phyloP scores from a whole-genome alignment of 75 land plant species.

The Pinus albicaulis region DNA sequence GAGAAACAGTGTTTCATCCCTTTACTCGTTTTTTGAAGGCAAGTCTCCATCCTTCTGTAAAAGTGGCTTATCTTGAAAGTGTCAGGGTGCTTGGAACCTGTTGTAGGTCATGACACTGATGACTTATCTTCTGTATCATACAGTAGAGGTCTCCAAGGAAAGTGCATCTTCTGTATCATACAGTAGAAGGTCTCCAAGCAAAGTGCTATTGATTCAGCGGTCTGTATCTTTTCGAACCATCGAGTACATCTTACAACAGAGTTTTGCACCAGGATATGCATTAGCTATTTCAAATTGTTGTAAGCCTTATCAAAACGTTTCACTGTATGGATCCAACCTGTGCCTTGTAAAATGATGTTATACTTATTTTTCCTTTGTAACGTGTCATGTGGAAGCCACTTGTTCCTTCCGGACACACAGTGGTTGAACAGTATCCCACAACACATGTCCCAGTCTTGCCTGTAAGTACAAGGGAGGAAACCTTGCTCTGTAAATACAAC shows the following conservation, averaged over 20 bases:
- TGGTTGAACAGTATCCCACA: neutral
- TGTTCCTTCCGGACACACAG: neutral
- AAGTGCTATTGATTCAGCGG: neutral
- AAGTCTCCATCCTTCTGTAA: neutral
- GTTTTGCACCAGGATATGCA: neutral
- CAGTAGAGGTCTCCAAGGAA: neutral
- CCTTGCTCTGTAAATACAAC: neutral
- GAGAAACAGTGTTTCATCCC: neutral
- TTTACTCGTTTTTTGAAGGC: neutral
- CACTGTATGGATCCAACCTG: neutral
- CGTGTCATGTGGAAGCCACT: neutral
- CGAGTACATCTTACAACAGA: too few species aligned
- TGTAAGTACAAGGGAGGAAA: neutral
- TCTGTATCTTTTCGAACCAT: neutral
- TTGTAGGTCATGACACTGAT: neutral
- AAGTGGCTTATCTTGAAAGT: neutral
- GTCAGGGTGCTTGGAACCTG: neutral
- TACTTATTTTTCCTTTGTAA: neutral
- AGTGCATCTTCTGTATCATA: neutral
- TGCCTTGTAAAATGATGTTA: neutral
- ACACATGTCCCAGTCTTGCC: neutral
- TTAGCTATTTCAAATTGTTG: neutral
- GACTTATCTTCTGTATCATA: neutral
- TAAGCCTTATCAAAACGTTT: neutral
- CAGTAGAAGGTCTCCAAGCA: neutral